These are phyloP conservation scores for Starmerella gropengiesseri DNA, from an alignment of 805 yeast species.

Conservation along the genomic window DNA sequence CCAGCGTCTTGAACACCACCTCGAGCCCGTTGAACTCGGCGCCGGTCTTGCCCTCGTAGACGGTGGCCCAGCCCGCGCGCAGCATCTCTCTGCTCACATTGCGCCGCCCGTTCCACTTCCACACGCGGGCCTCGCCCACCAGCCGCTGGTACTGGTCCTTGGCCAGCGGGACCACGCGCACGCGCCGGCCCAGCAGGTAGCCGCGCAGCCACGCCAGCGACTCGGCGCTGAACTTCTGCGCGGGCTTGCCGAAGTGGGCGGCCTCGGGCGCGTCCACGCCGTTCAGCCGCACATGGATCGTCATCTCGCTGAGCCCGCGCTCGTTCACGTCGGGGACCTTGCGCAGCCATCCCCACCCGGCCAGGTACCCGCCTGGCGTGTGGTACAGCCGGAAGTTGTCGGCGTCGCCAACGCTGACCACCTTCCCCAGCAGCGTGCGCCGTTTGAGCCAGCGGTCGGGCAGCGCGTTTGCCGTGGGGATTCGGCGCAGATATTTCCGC, in stretches of 20 bases:
- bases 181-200: slow-evolving; percentile 53
- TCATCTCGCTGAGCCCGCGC: slow-evolving; percentile 44
- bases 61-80: slow-evolving; percentile 68
- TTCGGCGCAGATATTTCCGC: slow-evolving; percentile 38
- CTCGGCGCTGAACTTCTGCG: slow-evolving; percentile 80
- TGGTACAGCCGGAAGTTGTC: slow-evolving; percentile 90
- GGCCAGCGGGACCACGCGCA: slow-evolving; percentile 66
- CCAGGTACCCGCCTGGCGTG: slow-evolving; percentile 77
- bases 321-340: slow-evolving; percentile 45
- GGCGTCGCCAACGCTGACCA: slow-evolving; percentile 88
- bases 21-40: slow-evolving; percentile 83
- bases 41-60: slow-evolving; percentile 70
- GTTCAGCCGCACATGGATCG: slow-evolving; percentile 71
- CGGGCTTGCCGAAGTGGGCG: slow-evolving; percentile 85
- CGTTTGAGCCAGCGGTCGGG: slow-evolving; percentile 38
- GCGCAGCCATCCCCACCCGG: slow-evolving; percentile 94
- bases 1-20: slow-evolving; percentile 45
- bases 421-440: slow-evolving; percentile 52
- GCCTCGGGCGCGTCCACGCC: slow-evolving; percentile 97
- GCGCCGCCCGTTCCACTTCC: slow-evolving; percentile 54
- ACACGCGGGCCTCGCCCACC: slow-evolving; percentile 60
- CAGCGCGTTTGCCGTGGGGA: slow-evolving; percentile 40
- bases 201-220: slow-evolving; percentile 66
- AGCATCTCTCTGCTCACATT: slow-evolving; percentile 88
- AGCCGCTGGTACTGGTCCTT: slow-evolving; percentile 83